phyloP scores from a whole-genome alignment of 1,284 basidiomycete genomes.

The Boletellus sp. region DNA sequence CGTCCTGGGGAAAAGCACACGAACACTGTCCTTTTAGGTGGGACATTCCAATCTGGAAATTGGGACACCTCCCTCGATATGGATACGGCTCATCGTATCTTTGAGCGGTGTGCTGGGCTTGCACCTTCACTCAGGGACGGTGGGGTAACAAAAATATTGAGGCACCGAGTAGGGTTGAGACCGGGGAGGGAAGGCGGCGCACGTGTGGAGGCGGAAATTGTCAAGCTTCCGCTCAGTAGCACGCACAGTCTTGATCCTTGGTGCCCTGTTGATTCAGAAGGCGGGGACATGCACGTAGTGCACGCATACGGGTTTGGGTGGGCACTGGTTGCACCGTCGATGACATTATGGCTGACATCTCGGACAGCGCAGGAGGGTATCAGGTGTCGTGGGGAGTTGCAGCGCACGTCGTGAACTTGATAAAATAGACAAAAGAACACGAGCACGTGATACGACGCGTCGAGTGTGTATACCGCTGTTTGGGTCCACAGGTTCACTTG shows the following conservation, averaged over 20 bases:
- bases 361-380: slow-evolving; percentile 46
- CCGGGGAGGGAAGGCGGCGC: slow-evolving; percentile 56
- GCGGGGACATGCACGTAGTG: slow-evolving; percentile 43
- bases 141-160: slow-evolving; percentile 43
- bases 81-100: slow-evolving; percentile 41
- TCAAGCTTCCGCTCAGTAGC: slow-evolving; percentile 38
- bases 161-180: slow-evolving; percentile 61
- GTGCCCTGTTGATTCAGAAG: slow-evolving; percentile 14
- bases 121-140: slow-evolving; percentile 37
- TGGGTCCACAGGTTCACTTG: slow-evolving; percentile 13
- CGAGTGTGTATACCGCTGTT: slow-evolving; percentile 26
- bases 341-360: slow-evolving; percentile 1
- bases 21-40: slow-evolving; percentile 49
- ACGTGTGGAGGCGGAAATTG: slow-evolving; percentile 51
- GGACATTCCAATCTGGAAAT: slow-evolving; percentile 46
- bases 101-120: slow-evolving; percentile 40
- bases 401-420: slow-evolving; percentile 37
- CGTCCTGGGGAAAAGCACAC: slow-evolving; percentile 36
- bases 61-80: slow-evolving; percentile 50
- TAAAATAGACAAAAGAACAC: slow-evolving; percentile 24
- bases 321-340: slow-evolving; percentile 14
- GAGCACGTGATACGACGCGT: slow-evolving; percentile 33
- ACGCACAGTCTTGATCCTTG: slow-evolving; percentile 30
- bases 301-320: slow-evolving; percentile 67
- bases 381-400: slow-evolving; percentile 55